Evolutionary conservation across 768 basidiomycete species (phyloP).

Genomic region (Cyclocybe aegerita): DNA sequence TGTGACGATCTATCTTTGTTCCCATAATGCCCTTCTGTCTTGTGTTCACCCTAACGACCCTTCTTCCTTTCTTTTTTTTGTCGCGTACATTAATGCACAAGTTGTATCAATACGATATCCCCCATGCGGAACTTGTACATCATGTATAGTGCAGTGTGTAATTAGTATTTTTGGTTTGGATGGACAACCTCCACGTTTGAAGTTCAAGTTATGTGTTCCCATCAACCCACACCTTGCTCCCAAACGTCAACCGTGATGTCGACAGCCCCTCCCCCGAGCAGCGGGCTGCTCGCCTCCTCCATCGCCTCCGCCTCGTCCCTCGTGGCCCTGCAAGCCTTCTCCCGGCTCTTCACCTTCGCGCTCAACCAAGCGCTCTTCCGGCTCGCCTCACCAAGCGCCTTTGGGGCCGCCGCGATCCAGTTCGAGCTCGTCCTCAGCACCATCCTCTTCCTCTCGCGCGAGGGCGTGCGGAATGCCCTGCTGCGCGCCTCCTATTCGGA

Average conservation of each 20-base stretch:
- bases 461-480: conserved; percentile 86
- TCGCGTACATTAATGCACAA: conserved; percentile 9
- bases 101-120: conserved; percentile 14
- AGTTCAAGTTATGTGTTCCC: background rate
- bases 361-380: conserved; percentile 89
- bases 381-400: conserved; percentile 79
- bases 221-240: background rate
- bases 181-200: background rate
- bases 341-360: conserved; percentile 81
- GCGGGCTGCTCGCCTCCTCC: conserved; percentile 27
- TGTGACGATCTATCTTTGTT: background rate
- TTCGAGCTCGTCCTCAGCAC: conserved; percentile 91
- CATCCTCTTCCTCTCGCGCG: conserved; percentile 89
- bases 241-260: background rate
- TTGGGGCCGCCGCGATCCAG: conserved; percentile 90
- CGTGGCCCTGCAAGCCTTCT: conserved; percentile 82
- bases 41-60: conserved; percentile 10
- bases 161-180: conserved; percentile 4
- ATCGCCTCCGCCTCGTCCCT: conserved; percentile 59
- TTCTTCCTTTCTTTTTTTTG: conserved; percentile 12
- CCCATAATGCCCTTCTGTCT: no score
- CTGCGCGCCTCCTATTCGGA: conserved; percentile 46
- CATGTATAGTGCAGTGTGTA: conserved; percentile 12
- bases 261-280: conserved; percentile 1
- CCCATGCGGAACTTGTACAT: conserved; percentile 13